phyloP scores from a whole-genome alignment of 2,329 filamentous ascomycete genomes.

The Simplicillium sp. region DNA sequence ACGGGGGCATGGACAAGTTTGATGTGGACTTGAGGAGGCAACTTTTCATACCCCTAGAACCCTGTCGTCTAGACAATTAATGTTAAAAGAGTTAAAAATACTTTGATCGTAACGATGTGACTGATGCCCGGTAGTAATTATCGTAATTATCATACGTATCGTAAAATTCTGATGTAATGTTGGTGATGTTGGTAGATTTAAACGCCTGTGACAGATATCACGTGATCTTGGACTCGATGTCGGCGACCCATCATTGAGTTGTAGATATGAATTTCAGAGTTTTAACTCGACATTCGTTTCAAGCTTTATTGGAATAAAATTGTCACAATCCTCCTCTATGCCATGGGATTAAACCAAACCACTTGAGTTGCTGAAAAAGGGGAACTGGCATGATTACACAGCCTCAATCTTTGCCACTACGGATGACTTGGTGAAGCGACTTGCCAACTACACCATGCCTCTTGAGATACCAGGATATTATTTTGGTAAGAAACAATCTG shows the following conservation, averaged over 20 bases:
- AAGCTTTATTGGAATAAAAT: too few relatives aligned
- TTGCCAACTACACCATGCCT: constrained; percentile 16
- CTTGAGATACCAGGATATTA: constrained; percentile 43
- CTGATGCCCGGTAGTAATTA: not conserved
- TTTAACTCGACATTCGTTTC: too few relatives aligned
- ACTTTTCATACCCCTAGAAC: constrained; percentile 27
- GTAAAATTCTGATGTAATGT: too few relatives aligned
- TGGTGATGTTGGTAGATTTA: not conserved
- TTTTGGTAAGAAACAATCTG: constrained; percentile 29
- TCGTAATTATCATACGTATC: too few relatives aligned
- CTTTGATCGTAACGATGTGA: not conserved
- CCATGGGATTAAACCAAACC: not conserved
- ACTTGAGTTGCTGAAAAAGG: too few relatives aligned
- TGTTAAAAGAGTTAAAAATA: constrained; percentile 31
- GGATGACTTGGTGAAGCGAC: too few relatives aligned
- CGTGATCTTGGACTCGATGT: not conserved
- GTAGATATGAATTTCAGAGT: too few relatives aligned
- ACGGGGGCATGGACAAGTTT: constrained; percentile 22
- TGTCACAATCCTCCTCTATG: not conserved
- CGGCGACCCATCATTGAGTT: too few relatives aligned
- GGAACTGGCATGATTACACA: too few relatives aligned
- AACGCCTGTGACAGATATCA: not conserved
- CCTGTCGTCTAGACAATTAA: constrained; percentile 29
- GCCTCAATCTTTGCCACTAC: too few relatives aligned
- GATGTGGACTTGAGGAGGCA: constrained; percentile 21